phyloP scores from a whole-genome alignment of 2,329 filamentous ascomycete species.

The Aspergillus novoparasiticus region DNA sequence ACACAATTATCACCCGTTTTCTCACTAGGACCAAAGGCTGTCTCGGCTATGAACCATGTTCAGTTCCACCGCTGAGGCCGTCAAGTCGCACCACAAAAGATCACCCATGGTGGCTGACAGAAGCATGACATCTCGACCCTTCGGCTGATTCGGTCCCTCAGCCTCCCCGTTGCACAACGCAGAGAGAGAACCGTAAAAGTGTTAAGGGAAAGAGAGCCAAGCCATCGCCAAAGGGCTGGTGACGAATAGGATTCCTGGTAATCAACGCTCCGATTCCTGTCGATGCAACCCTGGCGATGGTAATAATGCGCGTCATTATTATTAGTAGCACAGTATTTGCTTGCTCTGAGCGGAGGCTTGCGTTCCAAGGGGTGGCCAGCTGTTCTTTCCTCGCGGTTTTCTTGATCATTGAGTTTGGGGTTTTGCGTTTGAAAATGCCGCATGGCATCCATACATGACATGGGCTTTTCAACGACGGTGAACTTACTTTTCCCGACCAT shows the following conservation, averaged over 20 bases:
- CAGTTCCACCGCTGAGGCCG: neutral
- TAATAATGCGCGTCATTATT: conserved; percentile 12
- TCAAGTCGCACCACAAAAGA: neutral
- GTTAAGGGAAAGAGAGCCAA: conserved; percentile 8
- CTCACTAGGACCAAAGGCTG: neutral
- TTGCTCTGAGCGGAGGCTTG: conserved; percentile 16
- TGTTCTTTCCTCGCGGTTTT: neutral
- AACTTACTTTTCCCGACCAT: neutral
- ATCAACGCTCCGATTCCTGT: conserved; percentile 5
- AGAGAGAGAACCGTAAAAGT: neutral
- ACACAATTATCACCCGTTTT: neutral
- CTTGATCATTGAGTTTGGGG: neutral
- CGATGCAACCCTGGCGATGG: conserved; percentile 21
- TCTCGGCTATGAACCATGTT: neutral
- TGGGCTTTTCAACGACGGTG: neutral
- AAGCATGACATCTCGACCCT: neutral
- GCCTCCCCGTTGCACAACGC: neutral
- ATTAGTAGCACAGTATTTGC: neutral
- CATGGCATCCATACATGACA: neutral
- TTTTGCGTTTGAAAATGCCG: conserved; percentile 1
- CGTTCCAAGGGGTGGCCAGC: conserved; percentile 11
- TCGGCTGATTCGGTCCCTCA: neutral
- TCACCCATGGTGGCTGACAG: neutral
- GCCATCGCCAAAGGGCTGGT: conserved; percentile 26
- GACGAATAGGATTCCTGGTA: conserved; percentile 22